These are phyloP conservation scores for Spencermartinsiella europaea DNA, from an alignment of 805 yeast species.

Conservation along the genomic window DNA sequence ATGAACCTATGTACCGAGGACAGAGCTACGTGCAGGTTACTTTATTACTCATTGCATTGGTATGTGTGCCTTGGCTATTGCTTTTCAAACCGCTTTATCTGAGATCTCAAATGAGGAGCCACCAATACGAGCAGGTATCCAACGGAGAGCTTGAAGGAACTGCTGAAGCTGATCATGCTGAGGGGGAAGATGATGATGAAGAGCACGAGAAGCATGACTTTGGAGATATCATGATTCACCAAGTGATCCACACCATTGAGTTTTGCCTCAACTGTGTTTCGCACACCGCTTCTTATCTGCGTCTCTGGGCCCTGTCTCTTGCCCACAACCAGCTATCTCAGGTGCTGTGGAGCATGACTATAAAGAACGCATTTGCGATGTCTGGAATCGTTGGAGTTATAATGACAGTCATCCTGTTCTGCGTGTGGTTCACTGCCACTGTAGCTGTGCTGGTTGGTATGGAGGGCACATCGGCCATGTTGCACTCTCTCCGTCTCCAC, in stretches of 20 bases:
- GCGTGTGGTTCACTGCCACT: conserved; percentile 91
- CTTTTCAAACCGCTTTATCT: conserved; percentile 76
- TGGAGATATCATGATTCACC: conserved; percentile 95
- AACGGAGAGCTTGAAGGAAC: conserved; percentile 9
- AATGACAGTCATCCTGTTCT: conserved; percentile 75
- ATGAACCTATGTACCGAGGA: conserved; percentile 72
- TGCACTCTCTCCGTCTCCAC: conserved; percentile 95
- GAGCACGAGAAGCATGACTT: conserved; percentile 60
- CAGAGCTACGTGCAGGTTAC: conserved; percentile 73
- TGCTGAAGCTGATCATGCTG: conserved; percentile 28
- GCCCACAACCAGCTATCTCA: conserved; percentile 95
- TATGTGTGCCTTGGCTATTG: conserved; percentile 90
- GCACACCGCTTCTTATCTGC: conserved; percentile 95
- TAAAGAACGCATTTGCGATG: conserved; percentile 67
- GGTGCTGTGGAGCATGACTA: conserved; percentile 96
- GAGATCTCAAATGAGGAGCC: conserved; percentile 48
- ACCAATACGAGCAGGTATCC: conserved; percentile 46
- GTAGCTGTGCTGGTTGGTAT: conserved; percentile 86
- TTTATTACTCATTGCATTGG: conserved; percentile 67
- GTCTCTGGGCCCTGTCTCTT: conserved; percentile 94
- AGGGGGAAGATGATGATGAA: conserved; percentile 43
- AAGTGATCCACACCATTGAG: conserved; percentile 95
- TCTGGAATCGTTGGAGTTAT: conserved; percentile 64
- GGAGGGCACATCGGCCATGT: conserved; percentile 99
- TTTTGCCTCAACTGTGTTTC: conserved; percentile 95